A percentile compares a stretch with the other conserved stretches of the same genome.
These are phyloP conservation scores for Tubosaeta sp. DNA, from an alignment of 768 basidiomycete genomes.

Conservation along the genomic window DNA sequence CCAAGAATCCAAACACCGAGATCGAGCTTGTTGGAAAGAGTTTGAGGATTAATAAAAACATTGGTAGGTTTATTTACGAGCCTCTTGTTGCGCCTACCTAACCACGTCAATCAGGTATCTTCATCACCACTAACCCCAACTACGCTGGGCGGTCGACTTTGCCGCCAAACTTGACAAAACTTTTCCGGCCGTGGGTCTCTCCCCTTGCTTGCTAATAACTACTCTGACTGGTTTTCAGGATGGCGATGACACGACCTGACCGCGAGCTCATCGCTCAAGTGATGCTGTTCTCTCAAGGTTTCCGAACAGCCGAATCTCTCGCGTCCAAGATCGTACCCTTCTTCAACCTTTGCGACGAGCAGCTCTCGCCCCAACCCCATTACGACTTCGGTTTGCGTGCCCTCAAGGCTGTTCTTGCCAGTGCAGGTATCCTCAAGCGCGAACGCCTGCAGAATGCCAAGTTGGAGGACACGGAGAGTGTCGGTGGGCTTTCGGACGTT, in stretches of 20 bases:
- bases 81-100: neutral
- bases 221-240: constrained; percentile 44
- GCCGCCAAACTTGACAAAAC: constrained; percentile 84
- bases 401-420: constrained; percentile 91
- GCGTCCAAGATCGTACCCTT: constrained; percentile 99
- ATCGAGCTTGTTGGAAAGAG: constrained; percentile 96
- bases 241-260: constrained; percentile 99
- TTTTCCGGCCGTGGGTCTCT: constrained; percentile 80
- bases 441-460: constrained; percentile 61
- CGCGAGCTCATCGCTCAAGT: constrained; percentile 99
- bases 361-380: constrained; percentile 94
- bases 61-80: constrained; percentile 47
- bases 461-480: constrained; percentile 39
- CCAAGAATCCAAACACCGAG: constrained; percentile 80
- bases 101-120: constrained; percentile 60
- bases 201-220: neutral
- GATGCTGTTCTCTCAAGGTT: constrained; percentile 99
- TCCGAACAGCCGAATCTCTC: constrained; percentile 95
- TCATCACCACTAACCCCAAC: constrained; percentile 98
- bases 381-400: constrained; percentile 99
- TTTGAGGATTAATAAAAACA: constrained; percentile 89
- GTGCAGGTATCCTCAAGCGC: constrained; percentile 96
- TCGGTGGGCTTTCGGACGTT: constrained; percentile 59
- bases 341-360: constrained; percentile 98
- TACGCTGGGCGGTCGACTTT: constrained; percentile 95